phyloP scores from a whole-genome alignment of 306 rosid genomes.

The Psophocarpus tetragonolobus region DNA sequence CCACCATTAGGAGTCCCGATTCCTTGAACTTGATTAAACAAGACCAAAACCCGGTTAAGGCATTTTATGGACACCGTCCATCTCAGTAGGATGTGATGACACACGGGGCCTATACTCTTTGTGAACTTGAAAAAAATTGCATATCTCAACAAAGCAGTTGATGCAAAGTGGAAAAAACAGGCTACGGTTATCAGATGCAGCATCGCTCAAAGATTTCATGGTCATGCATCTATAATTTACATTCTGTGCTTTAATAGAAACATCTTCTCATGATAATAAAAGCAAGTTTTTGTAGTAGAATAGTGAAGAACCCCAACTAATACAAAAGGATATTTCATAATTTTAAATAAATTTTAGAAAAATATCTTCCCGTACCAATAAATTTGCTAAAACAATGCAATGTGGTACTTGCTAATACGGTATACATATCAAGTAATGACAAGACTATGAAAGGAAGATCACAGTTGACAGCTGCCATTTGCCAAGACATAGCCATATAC shows the following conservation, averaged over 20 bases:
- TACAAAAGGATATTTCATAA: background rate
- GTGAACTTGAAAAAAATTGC: slow-evolving; percentile 48
- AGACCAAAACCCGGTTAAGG: slow-evolving; percentile 76
- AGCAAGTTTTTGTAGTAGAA: background rate
- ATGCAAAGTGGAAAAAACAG: slow-evolving; percentile 15
- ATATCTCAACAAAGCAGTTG: background rate
- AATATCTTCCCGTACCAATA: background rate
- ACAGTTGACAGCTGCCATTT: background rate
- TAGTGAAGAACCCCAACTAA: too few species aligned
- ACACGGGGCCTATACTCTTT: too few species aligned
- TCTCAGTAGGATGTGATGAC: too few species aligned
- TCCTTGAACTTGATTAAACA: slow-evolving; percentile 86
- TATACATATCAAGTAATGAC: background rate
- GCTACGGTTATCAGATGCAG: background rate
- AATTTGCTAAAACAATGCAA: background rate
- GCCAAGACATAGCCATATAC: background rate
- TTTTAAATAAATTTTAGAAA: background rate
- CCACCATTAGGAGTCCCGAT: slow-evolving; percentile 78
- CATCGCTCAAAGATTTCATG: slow-evolving; percentile 4
- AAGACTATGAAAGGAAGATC: background rate
- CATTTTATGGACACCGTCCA: slow-evolving; percentile 51
- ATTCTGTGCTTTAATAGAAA: background rate
- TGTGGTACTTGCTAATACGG: background rate
- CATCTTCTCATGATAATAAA: background rate
- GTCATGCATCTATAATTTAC: too few species aligned